Conservation (phyloP, 1,139 yeast genomes). For the Meyerozyma smithsonii region DNA sequence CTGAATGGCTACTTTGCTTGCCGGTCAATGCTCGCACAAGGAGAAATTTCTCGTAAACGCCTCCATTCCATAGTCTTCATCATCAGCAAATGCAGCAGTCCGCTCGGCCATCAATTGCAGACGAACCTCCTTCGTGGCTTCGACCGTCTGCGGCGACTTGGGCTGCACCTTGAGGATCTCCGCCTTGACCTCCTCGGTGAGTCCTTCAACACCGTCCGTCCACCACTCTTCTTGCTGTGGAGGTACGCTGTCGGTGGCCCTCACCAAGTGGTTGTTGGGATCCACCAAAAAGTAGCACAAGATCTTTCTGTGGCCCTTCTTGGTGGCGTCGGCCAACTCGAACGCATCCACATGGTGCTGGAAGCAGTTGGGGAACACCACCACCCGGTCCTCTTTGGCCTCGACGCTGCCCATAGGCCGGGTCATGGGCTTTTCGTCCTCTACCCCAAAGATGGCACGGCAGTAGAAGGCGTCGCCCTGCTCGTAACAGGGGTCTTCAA, state of each 20-base stretch:
- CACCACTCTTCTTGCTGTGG: slow-evolving; percentile 41
- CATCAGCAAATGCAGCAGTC: slow-evolving; percentile 6
- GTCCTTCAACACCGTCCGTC: slow-evolving; percentile 12
- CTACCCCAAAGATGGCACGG: slow-evolving; percentile 23
- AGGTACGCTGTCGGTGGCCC: slow-evolving; percentile 31
- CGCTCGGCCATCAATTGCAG: slow-evolving; percentile 33
- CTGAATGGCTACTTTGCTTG: not conserved
- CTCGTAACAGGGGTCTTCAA: slow-evolving; percentile 33
- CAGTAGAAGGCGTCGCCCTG: slow-evolving; percentile 28
- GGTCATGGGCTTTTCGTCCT: slow-evolving; percentile 23
- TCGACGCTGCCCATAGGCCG: slow-evolving; percentile 21
- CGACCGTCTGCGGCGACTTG: slow-evolving; percentile 19
- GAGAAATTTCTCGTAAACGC: slow-evolving; percentile 19
- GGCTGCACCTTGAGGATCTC: slow-evolving; percentile 3
- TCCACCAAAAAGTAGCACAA: slow-evolving; percentile 38
- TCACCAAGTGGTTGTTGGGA: slow-evolving; percentile 28
- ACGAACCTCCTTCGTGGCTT: slow-evolving; percentile 23
- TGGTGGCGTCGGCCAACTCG: slow-evolving; percentile 29
- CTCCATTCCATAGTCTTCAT: slow-evolving; percentile 11
- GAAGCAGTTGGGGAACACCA: slow-evolving; percentile 36
- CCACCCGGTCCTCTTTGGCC: slow-evolving; percentile 22
- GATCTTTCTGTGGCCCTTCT: slow-evolving; percentile 36
- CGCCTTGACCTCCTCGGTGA: slow-evolving; percentile 2
- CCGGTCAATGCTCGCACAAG: slow-evolving; percentile 26
- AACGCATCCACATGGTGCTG: slow-evolving; percentile 41